Base-by-base conservation (phyloP, 192 early-diverging fungal genomes). In the Mortierella alpina region DNA sequence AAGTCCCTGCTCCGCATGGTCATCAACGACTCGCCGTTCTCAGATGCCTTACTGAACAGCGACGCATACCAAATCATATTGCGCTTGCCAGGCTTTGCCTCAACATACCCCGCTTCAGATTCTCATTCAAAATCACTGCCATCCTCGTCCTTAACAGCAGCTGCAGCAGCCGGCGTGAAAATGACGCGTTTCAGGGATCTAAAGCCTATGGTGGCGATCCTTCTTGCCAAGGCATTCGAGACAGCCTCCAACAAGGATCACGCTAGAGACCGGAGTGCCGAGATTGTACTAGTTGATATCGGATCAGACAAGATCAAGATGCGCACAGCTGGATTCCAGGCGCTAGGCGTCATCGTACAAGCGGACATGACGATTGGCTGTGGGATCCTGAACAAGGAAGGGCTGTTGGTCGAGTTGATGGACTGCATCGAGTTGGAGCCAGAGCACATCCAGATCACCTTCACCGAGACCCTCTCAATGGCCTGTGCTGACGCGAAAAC, bases 361-460 rank as follows among this genome's bases (percentile, higher is more conserved):
- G 88, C 91, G 2, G 86, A 85, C 31, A 75, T 88, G 22, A 72
- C 89, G 14, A 70, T 91, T n/a, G 88, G 88, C 10, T 82, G 83
- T 0, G 72, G 75, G 4, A 86, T 96, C 23, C 86, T 96, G 63
- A 70, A 72, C 41, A 85, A 87, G 18, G 82, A 86, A 31, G 92
- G 91, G 0, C 77, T 95, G 7, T 70, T 95, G 13, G 92, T 87
- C 40, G 92, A 94, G 22, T 86, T 96, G 42, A 88, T 95, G 86
- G 95, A 96, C 66, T 86, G 87, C 53, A 83, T 93, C 51, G 95
- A 96, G 60, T 89, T 92, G 68, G 95, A 96, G 69, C 74, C 76
- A 10, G 84, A 73, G 18, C 78, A 83, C 11, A 88, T 93, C 7
- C 94, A 96, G 74, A 78, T 92, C 22, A 88, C 91, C 2, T 75